These are phyloP conservation scores for Neolentinus lepideus DNA, from an alignment of 1,284 basidiomycete species.

Conservation along the genomic window DNA sequence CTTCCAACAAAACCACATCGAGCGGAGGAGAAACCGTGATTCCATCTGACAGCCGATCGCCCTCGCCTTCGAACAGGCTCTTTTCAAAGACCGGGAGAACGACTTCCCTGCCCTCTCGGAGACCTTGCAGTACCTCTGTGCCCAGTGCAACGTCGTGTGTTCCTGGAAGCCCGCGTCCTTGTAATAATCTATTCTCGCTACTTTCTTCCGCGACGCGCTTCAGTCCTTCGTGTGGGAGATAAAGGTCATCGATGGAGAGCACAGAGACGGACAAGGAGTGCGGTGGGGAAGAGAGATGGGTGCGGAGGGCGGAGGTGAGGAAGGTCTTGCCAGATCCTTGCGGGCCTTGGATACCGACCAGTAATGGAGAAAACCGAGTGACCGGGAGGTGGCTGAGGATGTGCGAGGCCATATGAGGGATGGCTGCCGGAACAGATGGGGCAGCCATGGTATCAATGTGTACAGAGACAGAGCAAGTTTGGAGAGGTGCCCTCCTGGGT, in stretches of 20 bases:
- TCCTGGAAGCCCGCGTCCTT: conserved; percentile 80
- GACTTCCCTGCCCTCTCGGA: conserved; percentile 47
- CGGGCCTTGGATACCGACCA: conserved; percentile 81
- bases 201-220: conserved; percentile 43
- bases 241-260: conserved; percentile 83
- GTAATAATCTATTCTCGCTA: conserved; percentile 58
- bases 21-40: conserved; percentile 41
- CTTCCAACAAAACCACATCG: conserved; percentile 86
- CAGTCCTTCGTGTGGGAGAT: conserved; percentile 63
- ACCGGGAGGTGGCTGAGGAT: background rate
- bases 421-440: background rate
- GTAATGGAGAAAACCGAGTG: conserved; percentile 35
- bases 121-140: conserved; percentile 35
- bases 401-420: background rate
- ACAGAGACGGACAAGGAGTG: conserved; percentile 53
- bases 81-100: conserved; percentile 85
- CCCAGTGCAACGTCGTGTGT: conserved; percentile 80
- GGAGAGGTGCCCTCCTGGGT: too few relatives aligned
- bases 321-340: conserved; percentile 84
- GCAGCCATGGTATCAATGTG: too few relatives aligned
- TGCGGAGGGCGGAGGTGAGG: conserved; percentile 49
- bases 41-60: conserved; percentile 63
- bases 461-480: too few relatives aligned
- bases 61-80: conserved; percentile 69
- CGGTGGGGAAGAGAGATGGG: conserved; percentile 38